Evolutionary conservation across 1,284 basidiomycete species (phyloP).

Genomic region (Microbotryomycetes sp.): DNA sequence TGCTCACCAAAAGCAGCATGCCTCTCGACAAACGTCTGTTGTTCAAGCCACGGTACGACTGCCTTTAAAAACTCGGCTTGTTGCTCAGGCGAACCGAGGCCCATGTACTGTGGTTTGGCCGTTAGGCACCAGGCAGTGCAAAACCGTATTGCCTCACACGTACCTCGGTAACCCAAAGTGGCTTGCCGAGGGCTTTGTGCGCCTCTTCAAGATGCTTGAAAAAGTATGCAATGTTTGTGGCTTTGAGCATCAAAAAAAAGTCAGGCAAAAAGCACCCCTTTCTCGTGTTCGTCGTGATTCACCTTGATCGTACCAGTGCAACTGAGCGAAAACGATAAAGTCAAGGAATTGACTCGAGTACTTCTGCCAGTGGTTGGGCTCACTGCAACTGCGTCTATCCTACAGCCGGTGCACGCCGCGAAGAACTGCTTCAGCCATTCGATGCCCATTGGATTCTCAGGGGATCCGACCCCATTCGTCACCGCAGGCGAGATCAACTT

Average conservation of each 20-base stretch:
- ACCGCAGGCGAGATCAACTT: constrained; percentile 32
- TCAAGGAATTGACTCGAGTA: background rate
- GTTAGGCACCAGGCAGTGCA: background rate
- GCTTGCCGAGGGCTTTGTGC: constrained; percentile 5
- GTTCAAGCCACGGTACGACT: constrained; percentile 13
- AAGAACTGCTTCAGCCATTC: constrained; percentile 17
- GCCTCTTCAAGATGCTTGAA: constrained; percentile 8
- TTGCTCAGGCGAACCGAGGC: constrained; percentile 2
- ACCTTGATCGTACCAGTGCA: constrained; percentile 23
- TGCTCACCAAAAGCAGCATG: constrained; percentile 17
- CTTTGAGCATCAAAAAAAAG: background rate
- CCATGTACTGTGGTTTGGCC: constrained; percentile 13
- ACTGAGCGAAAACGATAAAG: background rate
- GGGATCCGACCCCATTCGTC: constrained; percentile 22
- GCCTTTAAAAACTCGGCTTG: constrained; percentile 7
- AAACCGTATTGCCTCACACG: too few species aligned
- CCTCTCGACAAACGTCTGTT: constrained; percentile 18
- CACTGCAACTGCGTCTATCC: constrained; percentile 14
- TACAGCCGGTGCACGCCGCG: constrained; percentile 1
- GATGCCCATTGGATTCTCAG: constrained; percentile 11
- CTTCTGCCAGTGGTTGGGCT: background rate
- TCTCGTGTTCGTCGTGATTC: background rate
- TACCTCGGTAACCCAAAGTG: constrained; percentile 19
- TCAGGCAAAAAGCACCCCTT: background rate
- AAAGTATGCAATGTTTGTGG: constrained; percentile 19